Evolutionary conservation across 371 early-diverging fungal species (phyloP), one percentile per base, ranked within the genome.

Genomic region (Rhizopus arrhizus): DNA sequence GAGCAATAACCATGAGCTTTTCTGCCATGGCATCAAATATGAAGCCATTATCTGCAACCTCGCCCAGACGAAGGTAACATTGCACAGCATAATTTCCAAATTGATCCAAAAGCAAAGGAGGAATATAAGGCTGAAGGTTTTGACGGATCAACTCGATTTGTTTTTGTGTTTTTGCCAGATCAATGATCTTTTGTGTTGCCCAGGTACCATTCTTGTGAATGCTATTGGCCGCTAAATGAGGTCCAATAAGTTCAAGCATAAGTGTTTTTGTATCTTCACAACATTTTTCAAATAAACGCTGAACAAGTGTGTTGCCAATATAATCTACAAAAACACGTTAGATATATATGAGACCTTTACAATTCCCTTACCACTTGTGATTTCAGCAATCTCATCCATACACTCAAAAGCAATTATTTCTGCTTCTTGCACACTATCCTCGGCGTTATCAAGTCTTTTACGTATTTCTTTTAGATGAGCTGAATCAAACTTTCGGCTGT

Each of bases 191-290:
- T 67, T 95, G 95, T 54, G 93, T 86, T 0, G 91, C 94, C 95
- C 95, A 95, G 2, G 95, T 95, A 33, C 95, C 95, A 65, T 95
- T 93, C 75, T 95, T 95, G 46, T 94, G 95, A 40, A 92, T 77
- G 51, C 94, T 91, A 33, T 94, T 86, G 3, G 92, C 73, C 7
- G 94, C 89, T 64, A 94, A 77, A 68, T 92, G 83, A 33, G 90
- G 89, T 0, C 85, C 85, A 53, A 94, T 80, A 15, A 66, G 69
- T 34, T 68, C 65, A 11, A 83, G 61, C 77, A 88, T 80, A 33
- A 49, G 65, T 8, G 81, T 73, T 56, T 78, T 79, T 62, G 87
- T 85, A 11, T 74, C 75, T 36, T 88, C 85, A 40, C 51, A 52
- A 54, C 86, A 80, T 34, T 86, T 85, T 64, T 93, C 94, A 62